Evolutionary conservation across 2,329 filamentous ascomycete species (phyloP), one percentile per base, ranked within the genome.

Genomic region (Cadophora sp.): DNA sequence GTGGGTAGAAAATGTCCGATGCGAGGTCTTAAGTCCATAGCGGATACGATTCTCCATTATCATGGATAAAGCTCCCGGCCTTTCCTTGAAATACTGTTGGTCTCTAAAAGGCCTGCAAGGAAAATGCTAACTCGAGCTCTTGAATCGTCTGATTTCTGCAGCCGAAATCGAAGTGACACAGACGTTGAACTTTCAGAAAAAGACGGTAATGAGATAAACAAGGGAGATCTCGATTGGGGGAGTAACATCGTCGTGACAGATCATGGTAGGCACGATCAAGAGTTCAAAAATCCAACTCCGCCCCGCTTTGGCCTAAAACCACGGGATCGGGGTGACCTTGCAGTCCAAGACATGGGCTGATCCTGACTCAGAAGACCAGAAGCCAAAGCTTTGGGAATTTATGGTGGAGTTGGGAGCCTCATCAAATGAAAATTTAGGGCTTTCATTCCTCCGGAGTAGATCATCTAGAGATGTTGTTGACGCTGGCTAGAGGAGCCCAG

Each of bases 341-440:
- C 30, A 14, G 30, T 18, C 14, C 8, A 1, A 33, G 24, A 33
- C 24, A 33, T 8, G 24, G 50, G 1, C 8, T 33, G 14, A 33
- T 27, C 50, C 50, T 53, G 27, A 18, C 11, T 27, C 13, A 24
- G 30, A 33, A 53, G 8, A 7, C 48, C 50, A 53, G 24, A 53
- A 30, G 50, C 50, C 24, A 53, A 16, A 53, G 33, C 50, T 24
- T 53, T 53, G 50, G 50, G 50, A 53, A 33, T 53, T 53, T 53
- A 30, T 53, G 13, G 16, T n/a, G n/a, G 18, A 33, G 22, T 14
- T 11, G 16, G 27, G 50, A 33, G 16, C 4, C 18, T n/a, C 3
- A 11, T 39, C 36, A 33, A 53, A 30, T 30, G n/a, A 18, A 53
- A 53, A 4, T 9, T n/a, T 3, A 13, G 14, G 16, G 16, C 36